Evolutionary conservation across 352 stramenopile genomes (phyloP).

Genomic region (Aphanomyces stellatus): DNA sequence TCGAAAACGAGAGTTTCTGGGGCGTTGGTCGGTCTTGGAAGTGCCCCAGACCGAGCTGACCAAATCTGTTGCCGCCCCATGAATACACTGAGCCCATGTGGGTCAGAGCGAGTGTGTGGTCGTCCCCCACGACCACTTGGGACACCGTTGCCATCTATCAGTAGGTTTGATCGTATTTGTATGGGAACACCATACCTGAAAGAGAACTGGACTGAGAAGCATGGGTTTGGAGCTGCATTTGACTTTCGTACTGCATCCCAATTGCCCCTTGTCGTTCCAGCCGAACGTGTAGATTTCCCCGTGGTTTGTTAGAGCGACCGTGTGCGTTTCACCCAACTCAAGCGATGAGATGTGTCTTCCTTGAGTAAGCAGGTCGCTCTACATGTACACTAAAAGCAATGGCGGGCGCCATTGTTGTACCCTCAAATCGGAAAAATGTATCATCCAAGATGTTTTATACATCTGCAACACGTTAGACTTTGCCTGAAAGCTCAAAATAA

Average conservation of each 20-base stretch:
- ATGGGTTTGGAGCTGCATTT: background rate
- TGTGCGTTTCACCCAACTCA: background rate
- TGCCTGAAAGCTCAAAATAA: background rate
- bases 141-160: background rate
- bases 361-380: background rate
- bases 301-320: background rate
- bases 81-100: background rate
- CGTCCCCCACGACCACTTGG: background rate
- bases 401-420: background rate
- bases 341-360: background rate
- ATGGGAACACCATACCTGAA: background rate
- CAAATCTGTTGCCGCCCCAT: constrained; percentile 12
- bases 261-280: constrained; percentile 16
- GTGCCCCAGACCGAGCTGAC: constrained; percentile 11
- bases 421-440: background rate
- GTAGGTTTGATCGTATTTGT: background rate
- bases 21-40: background rate
- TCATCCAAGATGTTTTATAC: background rate
- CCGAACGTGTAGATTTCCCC: background rate
- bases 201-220: background rate
- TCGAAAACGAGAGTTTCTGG: background rate
- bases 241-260: background rate
- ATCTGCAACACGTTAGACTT: background rate
- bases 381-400: background rate
- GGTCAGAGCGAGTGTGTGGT: background rate